Conservation (phyloP, 192 early-diverging fungal genomes). For the Jimgerdemannia flammicorona region DNA sequence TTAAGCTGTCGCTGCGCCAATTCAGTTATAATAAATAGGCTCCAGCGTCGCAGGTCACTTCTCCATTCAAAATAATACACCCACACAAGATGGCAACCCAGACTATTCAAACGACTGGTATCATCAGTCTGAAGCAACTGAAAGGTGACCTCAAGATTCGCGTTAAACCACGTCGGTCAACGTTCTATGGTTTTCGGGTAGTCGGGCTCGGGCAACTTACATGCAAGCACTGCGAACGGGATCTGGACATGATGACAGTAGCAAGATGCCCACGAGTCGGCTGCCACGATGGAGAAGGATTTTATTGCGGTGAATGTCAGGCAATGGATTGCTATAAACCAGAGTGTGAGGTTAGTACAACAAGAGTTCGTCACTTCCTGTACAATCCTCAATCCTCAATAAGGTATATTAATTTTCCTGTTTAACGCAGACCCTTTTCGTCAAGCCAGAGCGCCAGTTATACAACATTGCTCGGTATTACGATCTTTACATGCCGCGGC, state of each 20-base stretch:
- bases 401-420: background rate
- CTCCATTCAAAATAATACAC: background rate
- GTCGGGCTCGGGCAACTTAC: background rate
- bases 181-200: background rate
- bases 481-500: too few relatives aligned
- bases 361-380: background rate
- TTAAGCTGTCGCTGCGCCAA: background rate
- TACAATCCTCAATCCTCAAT: background rate
- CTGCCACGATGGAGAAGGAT: background rate
- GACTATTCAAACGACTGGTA: background rate
- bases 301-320: background rate
- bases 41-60: background rate
- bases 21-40: too few relatives aligned
- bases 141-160: background rate
- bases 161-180: background rate
- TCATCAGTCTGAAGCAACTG: background rate
- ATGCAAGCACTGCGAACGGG: background rate
- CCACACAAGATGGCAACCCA: background rate
- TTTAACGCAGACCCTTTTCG: too few relatives aligned
- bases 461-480: too few relatives aligned
- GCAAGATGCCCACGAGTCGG: background rate
- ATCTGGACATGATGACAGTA: background rate
- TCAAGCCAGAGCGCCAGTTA: too few relatives aligned
- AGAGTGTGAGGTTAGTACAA: background rate
- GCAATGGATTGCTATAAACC: background rate